Conservation (phyloP, 1,284 basidiomycete species). For the Lentinula novae-zelandiae region DNA sequence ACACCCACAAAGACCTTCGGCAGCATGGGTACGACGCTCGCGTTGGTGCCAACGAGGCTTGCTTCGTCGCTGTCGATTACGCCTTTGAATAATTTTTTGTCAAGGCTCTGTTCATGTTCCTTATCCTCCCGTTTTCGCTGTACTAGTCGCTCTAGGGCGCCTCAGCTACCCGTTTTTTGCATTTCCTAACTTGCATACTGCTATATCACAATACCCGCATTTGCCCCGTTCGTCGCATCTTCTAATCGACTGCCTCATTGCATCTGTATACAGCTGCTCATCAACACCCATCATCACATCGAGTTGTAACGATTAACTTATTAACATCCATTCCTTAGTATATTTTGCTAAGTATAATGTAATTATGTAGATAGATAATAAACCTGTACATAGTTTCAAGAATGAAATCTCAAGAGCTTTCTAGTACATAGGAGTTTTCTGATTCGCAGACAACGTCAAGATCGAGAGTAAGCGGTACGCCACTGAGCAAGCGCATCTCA, state of each 20-base stretch:
- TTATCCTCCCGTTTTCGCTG: neutral
- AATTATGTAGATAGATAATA: neutral
- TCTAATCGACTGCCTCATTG: constrained; percentile 12
- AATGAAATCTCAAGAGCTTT: neutral
- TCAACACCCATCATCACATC: constrained; percentile 1
- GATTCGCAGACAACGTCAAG: neutral
- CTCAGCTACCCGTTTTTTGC: neutral
- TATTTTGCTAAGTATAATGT: constrained; percentile 13
- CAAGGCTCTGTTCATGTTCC: neutral
- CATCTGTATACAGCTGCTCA: constrained; percentile 11
- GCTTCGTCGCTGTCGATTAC: constrained; percentile 67
- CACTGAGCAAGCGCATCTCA: neutral
- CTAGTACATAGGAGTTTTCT: too few relatives aligned
- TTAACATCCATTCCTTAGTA: neutral
- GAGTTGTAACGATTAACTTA: neutral
- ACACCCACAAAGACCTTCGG: constrained; percentile 49
- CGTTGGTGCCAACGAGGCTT: constrained; percentile 56
- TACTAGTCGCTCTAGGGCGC: neutral
- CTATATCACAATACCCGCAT: constrained; percentile 2
- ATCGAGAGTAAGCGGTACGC: neutral
- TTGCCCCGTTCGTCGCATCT: neutral
- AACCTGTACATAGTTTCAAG: constrained; percentile 9
- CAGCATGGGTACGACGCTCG: constrained; percentile 46
- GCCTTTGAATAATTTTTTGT: constrained; percentile 48
- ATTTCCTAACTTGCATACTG: neutral